phyloP scores from a whole-genome alignment of 345 rosid species.

The Mangifera indica region DNA sequence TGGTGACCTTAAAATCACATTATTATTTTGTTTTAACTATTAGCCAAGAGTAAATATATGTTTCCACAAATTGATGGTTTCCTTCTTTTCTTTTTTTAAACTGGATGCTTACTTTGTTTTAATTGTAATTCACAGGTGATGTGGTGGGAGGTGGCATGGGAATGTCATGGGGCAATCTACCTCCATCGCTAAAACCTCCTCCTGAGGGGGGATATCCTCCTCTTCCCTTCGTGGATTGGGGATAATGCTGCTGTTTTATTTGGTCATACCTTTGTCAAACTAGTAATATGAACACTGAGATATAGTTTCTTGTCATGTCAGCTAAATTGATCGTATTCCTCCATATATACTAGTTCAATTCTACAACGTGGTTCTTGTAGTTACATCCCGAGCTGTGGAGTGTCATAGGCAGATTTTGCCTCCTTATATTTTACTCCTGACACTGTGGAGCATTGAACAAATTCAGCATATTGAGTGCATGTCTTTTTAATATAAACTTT shows the following conservation, averaged over 20 bases:
- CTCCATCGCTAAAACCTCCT: conserved; percentile 86
- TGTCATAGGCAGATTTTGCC: neutral
- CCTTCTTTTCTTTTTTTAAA: neutral
- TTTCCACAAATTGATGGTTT: neutral
- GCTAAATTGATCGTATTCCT: neutral
- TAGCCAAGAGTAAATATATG: neutral
- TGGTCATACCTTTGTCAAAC: neutral
- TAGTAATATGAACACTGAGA: neutral
- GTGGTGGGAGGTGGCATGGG: conserved; percentile 37
- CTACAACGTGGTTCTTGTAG: neutral
- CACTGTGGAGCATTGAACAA: neutral
- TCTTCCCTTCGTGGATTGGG: conserved; percentile 76
- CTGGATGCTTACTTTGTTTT: neutral
- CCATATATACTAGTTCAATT: neutral
- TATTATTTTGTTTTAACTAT: neutral
- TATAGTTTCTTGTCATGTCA: neutral
- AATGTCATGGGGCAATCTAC: conserved; percentile 73
- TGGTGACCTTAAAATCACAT: neutral
- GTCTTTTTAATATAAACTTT: neutral
- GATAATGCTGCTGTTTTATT: conserved; percentile 34
- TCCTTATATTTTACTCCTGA: neutral
- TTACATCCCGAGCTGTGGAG: neutral
- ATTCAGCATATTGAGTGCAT: neutral
- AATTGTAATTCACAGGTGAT: conserved; percentile 34
- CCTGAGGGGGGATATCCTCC: conserved; percentile 70